Evolutionary conservation across 306 rosid genomes (phyloP).

Genomic region (Acmispon strigosus): DNA sequence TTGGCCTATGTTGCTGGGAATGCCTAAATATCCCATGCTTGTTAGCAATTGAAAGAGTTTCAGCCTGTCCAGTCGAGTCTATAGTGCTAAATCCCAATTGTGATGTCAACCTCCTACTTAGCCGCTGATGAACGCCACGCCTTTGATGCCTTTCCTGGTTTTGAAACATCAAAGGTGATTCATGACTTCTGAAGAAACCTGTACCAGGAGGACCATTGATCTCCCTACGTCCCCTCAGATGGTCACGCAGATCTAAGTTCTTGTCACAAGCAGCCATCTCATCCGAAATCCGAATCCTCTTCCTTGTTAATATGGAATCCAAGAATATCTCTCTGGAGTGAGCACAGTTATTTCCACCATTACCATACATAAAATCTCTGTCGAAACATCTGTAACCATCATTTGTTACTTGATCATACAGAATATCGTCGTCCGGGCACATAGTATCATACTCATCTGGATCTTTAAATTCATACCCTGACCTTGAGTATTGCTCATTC

Average conservation of each 20-base stretch:
- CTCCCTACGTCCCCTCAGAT: conserved; percentile 55
- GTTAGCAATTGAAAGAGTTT: conserved; percentile 29
- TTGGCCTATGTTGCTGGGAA: conserved; percentile 38
- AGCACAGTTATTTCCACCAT: conserved; percentile 26
- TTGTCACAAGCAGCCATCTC: conserved; percentile 33
- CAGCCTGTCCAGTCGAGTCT: conserved; percentile 26
- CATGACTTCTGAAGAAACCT: conserved; percentile 40
- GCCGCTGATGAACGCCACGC: conserved; percentile 21
- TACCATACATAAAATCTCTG: conserved; percentile 21
- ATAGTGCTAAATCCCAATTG: conserved; percentile 30
- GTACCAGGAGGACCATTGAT: conserved; percentile 21
- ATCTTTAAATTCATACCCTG: conserved; percentile 41
- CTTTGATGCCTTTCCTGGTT: conserved; percentile 23
- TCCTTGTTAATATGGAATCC: conserved; percentile 43
- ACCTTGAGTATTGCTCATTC: conserved; percentile 32
- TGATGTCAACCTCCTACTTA: conserved; percentile 45
- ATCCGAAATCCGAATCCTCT: conserved; percentile 39
- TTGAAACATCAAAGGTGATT: conserved; percentile 29
- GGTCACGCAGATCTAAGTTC: conserved; percentile 54
- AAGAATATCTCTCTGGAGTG: conserved; percentile 35
- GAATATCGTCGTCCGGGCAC: conserved; percentile 38
- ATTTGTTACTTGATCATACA: conserved; percentile 34
- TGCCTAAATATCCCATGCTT: conserved; percentile 29
- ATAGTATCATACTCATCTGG: conserved; percentile 35
- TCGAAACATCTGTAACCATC: conserved; percentile 31